Conservation (phyloP, 495 filamentous ascomycete species). For the Penicillium turbatum region DNA sequence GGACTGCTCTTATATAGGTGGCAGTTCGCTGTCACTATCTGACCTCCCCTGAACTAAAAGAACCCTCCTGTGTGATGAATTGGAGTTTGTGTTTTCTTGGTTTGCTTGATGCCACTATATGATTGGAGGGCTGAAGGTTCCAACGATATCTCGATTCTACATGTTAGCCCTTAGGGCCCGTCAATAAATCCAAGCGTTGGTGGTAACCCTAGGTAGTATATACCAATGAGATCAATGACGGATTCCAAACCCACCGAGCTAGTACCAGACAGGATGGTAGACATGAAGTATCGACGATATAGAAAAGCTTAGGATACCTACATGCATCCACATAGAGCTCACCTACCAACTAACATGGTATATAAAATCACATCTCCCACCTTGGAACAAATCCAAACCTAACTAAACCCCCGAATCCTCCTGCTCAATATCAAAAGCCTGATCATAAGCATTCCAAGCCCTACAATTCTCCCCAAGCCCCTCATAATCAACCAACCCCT, state of each 20-base stretch:
- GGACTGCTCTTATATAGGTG: neutral
- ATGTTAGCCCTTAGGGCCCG: neutral
- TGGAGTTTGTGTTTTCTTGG: neutral
- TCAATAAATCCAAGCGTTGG: neutral
- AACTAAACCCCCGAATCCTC: constrained; percentile 7
- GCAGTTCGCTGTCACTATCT: neutral
- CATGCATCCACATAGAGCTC: too few species aligned
- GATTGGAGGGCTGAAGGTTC: constrained; percentile 17
- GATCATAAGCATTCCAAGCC: constrained; percentile 6
- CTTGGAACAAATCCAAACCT: too few species aligned
- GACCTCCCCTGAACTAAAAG: neutral
- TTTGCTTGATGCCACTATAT: neutral
- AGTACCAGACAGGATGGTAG: neutral
- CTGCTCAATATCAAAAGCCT: constrained; percentile 5
- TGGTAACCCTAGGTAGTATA: constrained; percentile 1
- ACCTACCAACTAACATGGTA: too few species aligned
- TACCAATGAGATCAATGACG: constrained; percentile 2
- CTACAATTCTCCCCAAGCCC: constrained; percentile 2
- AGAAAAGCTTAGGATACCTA: too few species aligned
- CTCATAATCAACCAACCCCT: constrained; percentile 19
- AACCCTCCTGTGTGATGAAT: neutral
- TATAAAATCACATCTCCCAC: too few species aligned
- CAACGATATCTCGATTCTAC: neutral
- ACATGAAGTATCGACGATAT: neutral
- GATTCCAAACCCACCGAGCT: too few species aligned